phyloP scores from a whole-genome alignment of 2,329 filamentous ascomycete species.

The Neonectria punicea region DNA sequence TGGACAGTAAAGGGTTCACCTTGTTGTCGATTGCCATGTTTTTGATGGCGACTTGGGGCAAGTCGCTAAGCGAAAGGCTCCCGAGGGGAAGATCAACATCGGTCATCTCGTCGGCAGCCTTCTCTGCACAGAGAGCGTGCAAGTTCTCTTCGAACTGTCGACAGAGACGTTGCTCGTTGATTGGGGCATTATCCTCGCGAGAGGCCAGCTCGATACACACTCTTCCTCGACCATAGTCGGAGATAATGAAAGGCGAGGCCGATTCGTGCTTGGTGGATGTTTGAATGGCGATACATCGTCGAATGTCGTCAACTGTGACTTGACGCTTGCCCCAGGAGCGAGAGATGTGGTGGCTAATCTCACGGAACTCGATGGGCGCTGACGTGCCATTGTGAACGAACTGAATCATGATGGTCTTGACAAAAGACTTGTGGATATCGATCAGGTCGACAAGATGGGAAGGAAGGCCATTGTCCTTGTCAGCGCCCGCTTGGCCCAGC shows the following conservation, averaged over 20 bases:
- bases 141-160: conserved; percentile 65
- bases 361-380: conserved; percentile 71
- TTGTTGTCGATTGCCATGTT: conserved; percentile 50
- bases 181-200: conserved; percentile 47
- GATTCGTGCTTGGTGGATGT: conserved; percentile 46
- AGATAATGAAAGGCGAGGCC: conserved; percentile 55
- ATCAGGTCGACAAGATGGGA: conserved; percentile 68
- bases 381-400: conserved; percentile 74
- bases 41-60: conserved; percentile 51
- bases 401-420: conserved; percentile 75
- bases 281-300: conserved; percentile 73
- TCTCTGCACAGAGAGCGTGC: conserved; percentile 55
- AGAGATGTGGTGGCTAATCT: conserved; percentile 70
- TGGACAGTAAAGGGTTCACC: conserved; percentile 67
- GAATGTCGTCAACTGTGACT: conserved; percentile 73
- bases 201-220: conserved; percentile 68
- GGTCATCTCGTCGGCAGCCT: conserved; percentile 35
- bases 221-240: conserved; percentile 64
- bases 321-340: conserved; percentile 78
- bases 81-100: conserved; percentile 38
- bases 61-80: conserved; percentile 62
- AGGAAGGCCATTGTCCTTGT: conserved; percentile 53
- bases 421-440: conserved; percentile 72
- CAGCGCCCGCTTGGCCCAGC: conserved; percentile 40
- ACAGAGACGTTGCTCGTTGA: conserved; percentile 65